Evolutionary conservation across 805 yeast genomes (phyloP).

Genomic region (Naumovozyma castellii): DNA sequence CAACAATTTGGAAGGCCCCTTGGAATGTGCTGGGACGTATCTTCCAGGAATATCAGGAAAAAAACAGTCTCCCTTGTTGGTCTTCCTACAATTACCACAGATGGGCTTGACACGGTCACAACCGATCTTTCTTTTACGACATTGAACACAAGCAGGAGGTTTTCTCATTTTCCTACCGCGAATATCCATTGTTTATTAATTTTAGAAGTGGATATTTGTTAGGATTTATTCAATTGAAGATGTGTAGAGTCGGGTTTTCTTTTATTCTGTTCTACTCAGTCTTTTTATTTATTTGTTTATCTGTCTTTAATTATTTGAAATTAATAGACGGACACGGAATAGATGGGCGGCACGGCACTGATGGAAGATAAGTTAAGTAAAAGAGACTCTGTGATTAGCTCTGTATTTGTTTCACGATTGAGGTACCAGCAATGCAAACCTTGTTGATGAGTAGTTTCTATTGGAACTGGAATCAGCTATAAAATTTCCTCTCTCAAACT

Average conservation of each 20-base stretch:
- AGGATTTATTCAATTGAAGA: no score
- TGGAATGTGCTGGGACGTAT: conserved; percentile 2
- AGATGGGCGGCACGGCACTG: neutral
- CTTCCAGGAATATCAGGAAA: conserved; percentile 18
- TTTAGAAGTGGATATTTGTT: neutral
- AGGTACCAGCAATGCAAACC: no score
- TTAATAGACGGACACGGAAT: neutral
- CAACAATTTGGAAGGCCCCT: conserved; percentile 1
- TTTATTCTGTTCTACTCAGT: neutral
- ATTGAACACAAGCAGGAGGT: conserved; percentile 32
- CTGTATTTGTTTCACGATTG: no score
- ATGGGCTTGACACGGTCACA: conserved; percentile 41
- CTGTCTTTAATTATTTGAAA: neutral
- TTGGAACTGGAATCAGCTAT: no score
- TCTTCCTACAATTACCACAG: conserved; percentile 35
- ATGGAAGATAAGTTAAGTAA: no score
- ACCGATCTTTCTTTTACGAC: conserved; percentile 39
- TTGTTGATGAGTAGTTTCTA: no score
- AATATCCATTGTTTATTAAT: conserved; percentile 7
- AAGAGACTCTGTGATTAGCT: no score
- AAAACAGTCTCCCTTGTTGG: conserved; percentile 12
- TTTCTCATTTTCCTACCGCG: conserved; percentile 12
- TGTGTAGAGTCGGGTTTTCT: no score
- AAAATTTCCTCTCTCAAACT: no score
- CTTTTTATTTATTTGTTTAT: no score